Base-by-base conservation (phyloP, 257 asterid species). In the Nemophila menziesii region DNA sequence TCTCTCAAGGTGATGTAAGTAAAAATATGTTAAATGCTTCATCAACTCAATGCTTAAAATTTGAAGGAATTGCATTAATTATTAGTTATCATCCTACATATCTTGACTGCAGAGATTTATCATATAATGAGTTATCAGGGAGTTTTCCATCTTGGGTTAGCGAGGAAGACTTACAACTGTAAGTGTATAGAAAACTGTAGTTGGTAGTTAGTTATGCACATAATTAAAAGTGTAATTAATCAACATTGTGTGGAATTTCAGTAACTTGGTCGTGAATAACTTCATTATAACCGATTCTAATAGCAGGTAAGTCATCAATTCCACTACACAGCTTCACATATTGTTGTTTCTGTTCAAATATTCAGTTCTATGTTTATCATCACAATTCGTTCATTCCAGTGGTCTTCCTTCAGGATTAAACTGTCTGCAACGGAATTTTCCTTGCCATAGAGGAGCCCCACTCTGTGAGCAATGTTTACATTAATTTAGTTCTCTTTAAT, bases 231-330 rank as follows among this genome's bases (percentile, higher is more conserved):
- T n/a, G n/a, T n/a, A n/a, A n/a, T n/a, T n/a, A n/a, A n/a, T n/a
- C 39, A 10, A 20, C 22, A n/a, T 42, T 52, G 20, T 47, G 22
- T 48, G 48, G 21, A 16, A 16, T 16, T 51, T 50, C 62, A 73
- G 94, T 39, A 86, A 86, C 55, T 57, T 79, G 69, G 87, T 79
- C 11, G 92, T 71, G 61, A 82, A 86, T 75, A 77, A 77, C 66
- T 74, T 82, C 59, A 70, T 69, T 4, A 56, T 71, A 4, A 65
- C 40, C 17, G 38, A 44, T 56, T 61, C 81, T 24, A 62, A 56
- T 34, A 60, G 51, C 69, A 72, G 93, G 96, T 78, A 46, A 67
- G 20, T 15, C 15, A 16, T 15, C 26, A 45, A 44, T 37, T 23
- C 20, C 14, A 22, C 21, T 46, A 22, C 39, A 16, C 20, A 19